Conservation (phyloP, 106 monocot genomes). For the Chionographis japonica region DNA sequence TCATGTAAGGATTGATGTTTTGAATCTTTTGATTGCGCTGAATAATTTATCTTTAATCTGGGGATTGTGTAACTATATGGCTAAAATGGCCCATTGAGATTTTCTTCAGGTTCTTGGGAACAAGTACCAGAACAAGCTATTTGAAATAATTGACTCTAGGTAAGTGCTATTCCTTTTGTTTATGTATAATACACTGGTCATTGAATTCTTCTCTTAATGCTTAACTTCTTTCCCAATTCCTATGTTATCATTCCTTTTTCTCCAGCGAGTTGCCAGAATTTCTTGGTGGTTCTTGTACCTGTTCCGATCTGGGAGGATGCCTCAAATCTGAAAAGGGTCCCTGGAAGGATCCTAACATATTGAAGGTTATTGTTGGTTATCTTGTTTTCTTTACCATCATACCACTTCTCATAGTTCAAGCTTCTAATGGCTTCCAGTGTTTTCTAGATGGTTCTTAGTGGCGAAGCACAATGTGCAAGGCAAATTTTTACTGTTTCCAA, state of each 20-base stretch:
- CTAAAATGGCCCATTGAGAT: conserved; percentile 1
- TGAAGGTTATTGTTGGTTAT: conserved; percentile 14
- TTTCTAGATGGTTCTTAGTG: conserved; percentile 51
- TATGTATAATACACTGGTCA: background rate
- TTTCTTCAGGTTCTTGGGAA: conserved; percentile 52
- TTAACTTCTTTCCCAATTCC: background rate
- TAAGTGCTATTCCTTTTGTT: conserved; percentile 8
- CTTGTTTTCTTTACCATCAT: background rate
- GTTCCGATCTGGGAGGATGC: conserved; percentile 37
- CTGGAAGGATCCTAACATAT: conserved; percentile 25
- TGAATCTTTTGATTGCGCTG: background rate
- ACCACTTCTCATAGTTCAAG: background rate
- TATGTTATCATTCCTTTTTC: background rate
- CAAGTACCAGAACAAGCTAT: conserved; percentile 55
- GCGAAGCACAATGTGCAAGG: conserved; percentile 51
- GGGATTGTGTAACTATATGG: background rate
- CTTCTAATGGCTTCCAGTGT: background rate
- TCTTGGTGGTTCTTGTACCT: conserved; percentile 48
- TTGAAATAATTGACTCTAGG: conserved; percentile 65
- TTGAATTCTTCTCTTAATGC: background rate
- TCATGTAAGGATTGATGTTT: conserved; percentile 26
- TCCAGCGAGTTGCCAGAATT: conserved; percentile 77
- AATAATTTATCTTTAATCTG: conserved; percentile 3
- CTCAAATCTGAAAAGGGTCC: conserved; percentile 39
- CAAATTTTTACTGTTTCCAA: conserved; percentile 56